Conservation (phyloP, 352 stramenopile genomes). For the Phytophthora constricta region DNA sequence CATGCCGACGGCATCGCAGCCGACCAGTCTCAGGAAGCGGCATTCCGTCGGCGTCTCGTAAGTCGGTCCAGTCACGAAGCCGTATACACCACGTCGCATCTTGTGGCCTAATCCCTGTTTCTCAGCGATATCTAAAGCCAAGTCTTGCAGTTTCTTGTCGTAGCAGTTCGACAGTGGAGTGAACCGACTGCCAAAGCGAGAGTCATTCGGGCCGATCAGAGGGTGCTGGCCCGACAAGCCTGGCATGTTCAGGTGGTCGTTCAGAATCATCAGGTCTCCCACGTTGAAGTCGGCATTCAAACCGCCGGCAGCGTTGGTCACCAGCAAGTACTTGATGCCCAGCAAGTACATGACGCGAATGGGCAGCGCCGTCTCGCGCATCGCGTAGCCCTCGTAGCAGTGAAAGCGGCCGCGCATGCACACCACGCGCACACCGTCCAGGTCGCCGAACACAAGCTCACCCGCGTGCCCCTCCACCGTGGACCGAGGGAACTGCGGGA, state of each 20-base stretch:
- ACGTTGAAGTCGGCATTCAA: conserved; percentile 95
- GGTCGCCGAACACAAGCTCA: conserved; percentile 95
- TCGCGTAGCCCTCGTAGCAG: conserved; percentile 96
- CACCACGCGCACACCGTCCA: conserved; percentile 87
- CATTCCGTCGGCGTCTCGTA: conserved; percentile 97
- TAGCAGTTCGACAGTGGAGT: conserved; percentile 96
- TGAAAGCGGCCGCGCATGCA: conserved; percentile 97
- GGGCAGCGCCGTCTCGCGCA: conserved; percentile 94
- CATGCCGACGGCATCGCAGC: conserved; percentile 96
- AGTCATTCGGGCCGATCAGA: conserved; percentile 95
- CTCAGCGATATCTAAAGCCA: conserved; percentile 84
- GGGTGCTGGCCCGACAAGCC: conserved; percentile 93
- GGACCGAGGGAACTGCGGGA: conserved; percentile 93
- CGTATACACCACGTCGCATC: conserved; percentile 92
- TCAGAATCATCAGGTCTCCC: conserved; percentile 97
- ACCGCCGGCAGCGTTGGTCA: conserved; percentile 97
- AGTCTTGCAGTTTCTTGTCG: conserved; percentile 84
- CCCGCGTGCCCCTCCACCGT: conserved; percentile 95
- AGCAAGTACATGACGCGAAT: conserved; percentile 96
- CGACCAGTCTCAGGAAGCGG: conserved; percentile 91
- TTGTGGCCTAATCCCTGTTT: conserved; percentile 84
- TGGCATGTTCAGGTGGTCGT: conserved; percentile 96
- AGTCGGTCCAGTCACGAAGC: conserved; percentile 96
- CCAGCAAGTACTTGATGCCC: conserved; percentile 94
- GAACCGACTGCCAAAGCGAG: conserved; percentile 95